phyloP scores from a whole-genome alignment of 345 rosid species.

The Gossypium australe region DNA sequence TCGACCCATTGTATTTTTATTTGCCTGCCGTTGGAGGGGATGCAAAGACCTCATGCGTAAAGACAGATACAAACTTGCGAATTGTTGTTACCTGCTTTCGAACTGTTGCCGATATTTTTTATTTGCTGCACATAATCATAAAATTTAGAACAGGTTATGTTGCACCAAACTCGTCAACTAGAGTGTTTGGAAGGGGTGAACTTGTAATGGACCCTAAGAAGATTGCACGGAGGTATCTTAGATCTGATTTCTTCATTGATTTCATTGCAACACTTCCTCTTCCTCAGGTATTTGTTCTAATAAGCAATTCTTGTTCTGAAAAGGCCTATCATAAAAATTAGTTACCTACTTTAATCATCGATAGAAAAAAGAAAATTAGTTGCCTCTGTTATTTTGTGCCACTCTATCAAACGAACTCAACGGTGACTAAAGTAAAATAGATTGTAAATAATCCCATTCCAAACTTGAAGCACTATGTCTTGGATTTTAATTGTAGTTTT shows the following conservation, averaged over 20 bases:
- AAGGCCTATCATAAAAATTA: neutral
- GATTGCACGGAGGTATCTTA: conserved; percentile 64
- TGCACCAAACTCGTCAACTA: conserved; percentile 62
- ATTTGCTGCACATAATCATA: conserved; percentile 68
- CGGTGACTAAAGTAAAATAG: neutral
- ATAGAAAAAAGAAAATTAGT: neutral
- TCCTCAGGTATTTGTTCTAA: conserved; percentile 58
- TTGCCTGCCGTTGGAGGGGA: conserved; percentile 56
- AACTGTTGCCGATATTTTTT: conserved; percentile 79
- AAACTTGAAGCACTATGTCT: neutral
- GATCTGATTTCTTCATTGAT: conserved; percentile 78
- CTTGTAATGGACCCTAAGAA: conserved; percentile 86
- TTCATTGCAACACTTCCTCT: conserved; percentile 85
- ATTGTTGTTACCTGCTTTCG: conserved; percentile 66
- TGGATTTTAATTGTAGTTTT: neutral
- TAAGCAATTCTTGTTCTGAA: neutral
- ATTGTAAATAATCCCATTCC: neutral
- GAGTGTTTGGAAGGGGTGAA: conserved; percentile 93
- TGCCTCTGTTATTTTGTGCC: neutral
- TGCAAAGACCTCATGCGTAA: conserved; percentile 41
- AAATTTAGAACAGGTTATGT: conserved; percentile 88
- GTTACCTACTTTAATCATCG: neutral
- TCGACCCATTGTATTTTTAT: conserved; percentile 79
- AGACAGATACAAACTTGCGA: conserved; percentile 51
- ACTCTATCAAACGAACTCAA: neutral